A percentile compares a stretch with the other conserved stretches of the same genome.
Conservation (phyloP, 352 stramenopile genomes). For the Globisporangium perplexum region DNA sequence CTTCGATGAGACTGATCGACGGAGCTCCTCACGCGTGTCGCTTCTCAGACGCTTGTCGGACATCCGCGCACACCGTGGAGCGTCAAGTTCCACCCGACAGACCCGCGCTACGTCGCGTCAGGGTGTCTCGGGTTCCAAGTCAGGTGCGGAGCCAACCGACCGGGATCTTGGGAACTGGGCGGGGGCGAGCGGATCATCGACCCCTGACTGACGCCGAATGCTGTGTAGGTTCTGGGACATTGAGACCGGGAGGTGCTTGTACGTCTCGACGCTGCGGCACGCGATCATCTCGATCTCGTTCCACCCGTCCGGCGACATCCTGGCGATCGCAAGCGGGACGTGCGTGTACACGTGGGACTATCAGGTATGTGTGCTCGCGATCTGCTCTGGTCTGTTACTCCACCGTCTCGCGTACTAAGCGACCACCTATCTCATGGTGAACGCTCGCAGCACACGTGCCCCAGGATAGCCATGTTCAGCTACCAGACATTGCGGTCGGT, state of each 20-base stretch:
- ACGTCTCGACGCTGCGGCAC: constrained; percentile 90
- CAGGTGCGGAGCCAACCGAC: constrained; percentile 22
- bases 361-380: constrained; percentile 34
- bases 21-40: background rate
- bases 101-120: constrained; percentile 93
- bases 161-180: background rate
- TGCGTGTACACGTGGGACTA: constrained; percentile 96
- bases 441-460: constrained; percentile 78
- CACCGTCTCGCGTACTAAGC: background rate
- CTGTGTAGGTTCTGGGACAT: constrained; percentile 80
- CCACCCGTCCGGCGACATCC: constrained; percentile 90
- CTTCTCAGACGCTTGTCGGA: constrained; percentile 67
- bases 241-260: constrained; percentile 88
- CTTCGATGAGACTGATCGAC: background rate
- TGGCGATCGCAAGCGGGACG: constrained; percentile 93
- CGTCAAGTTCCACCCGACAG: constrained; percentile 96
- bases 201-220: background rate
- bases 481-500: constrained; percentile 91
- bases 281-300: constrained; percentile 97
- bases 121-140: constrained; percentile 97
- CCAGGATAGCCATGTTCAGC: constrained; percentile 86
- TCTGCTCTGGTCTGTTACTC: background rate
- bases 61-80: constrained; percentile 93
- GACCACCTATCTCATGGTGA: too few relatives aligned
- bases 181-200: too few relatives aligned